phyloP scores from a whole-genome alignment of 2,329 filamentous ascomycete species.

The Aspergillus clavatus region DNA sequence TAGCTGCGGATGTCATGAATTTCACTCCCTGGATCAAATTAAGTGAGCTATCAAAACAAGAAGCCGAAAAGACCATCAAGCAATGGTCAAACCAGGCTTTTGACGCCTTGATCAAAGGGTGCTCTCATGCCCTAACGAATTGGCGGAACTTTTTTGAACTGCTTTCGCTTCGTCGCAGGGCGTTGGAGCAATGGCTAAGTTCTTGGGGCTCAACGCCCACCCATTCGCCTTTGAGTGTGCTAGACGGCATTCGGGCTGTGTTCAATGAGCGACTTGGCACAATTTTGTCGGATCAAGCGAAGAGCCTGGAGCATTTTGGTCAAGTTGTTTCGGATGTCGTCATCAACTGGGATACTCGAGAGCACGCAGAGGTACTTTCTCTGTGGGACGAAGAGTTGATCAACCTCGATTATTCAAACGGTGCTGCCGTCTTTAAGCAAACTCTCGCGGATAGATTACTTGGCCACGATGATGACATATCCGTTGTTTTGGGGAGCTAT shows the following conservation, averaged over 20 bases:
- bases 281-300: slow-evolving; percentile 60
- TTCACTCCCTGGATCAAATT: slow-evolving; percentile 86
- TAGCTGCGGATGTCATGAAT: slow-evolving; percentile 73
- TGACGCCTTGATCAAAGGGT: slow-evolving; percentile 56
- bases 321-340: slow-evolving; percentile 60
- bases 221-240: slow-evolving; percentile 55
- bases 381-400: slow-evolving; percentile 66
- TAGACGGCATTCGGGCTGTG: slow-evolving; percentile 62
- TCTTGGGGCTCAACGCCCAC: slow-evolving; percentile 57
- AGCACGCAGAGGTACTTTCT: slow-evolving; percentile 48
- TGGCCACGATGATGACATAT: slow-evolving; percentile 65
- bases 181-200: slow-evolving; percentile 71
- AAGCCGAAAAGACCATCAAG: slow-evolving; percentile 57
- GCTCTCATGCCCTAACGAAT: slow-evolving; percentile 55
- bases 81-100: slow-evolving; percentile 61
- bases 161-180: slow-evolving; percentile 62
- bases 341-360: slow-evolving; percentile 54
- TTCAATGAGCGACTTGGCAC: slow-evolving; percentile 64
- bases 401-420: slow-evolving; percentile 60
- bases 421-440: slow-evolving; percentile 64
- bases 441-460: slow-evolving; percentile 65
- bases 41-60: slow-evolving; percentile 63
- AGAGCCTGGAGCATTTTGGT: slow-evolving; percentile 61
- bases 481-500: slow-evolving; percentile 59
- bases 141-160: slow-evolving; percentile 65